Evolutionary conservation across 1,284 basidiomycete genomes (phyloP).

Genomic region (Naganishia sp.): DNA sequence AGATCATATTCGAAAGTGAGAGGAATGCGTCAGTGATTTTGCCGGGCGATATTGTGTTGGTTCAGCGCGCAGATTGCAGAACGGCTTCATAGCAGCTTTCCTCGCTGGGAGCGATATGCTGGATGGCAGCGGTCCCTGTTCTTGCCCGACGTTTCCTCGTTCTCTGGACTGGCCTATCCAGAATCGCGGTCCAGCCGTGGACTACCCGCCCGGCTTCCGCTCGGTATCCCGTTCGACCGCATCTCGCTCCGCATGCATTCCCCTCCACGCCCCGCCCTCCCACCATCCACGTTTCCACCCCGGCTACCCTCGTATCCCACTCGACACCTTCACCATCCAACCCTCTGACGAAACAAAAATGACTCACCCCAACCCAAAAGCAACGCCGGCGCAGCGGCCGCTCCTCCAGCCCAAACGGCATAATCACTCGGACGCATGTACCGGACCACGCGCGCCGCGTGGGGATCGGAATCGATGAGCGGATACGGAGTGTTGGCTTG

Average conservation of each 20-base stretch:
- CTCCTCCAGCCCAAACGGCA: constrained; percentile 75
- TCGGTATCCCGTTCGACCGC: not conserved
- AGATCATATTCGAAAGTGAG: not conserved
- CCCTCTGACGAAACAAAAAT: not conserved
- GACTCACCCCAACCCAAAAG: constrained; percentile 47
- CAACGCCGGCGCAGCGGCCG: constrained; percentile 59
- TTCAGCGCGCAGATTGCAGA: no score
- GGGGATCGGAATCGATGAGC: constrained; percentile 89
- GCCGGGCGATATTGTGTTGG: no score
- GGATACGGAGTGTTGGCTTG: constrained; percentile 72
- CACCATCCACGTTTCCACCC: not conserved
- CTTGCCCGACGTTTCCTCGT: no score
- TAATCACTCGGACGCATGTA: constrained; percentile 91
- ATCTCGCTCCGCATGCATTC: not conserved
- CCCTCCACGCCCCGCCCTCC: not conserved
- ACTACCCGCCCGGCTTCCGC: no score
- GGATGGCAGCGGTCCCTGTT: no score
- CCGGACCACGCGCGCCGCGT: constrained; percentile 80
- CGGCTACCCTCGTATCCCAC: no score
- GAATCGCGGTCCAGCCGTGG: no score
- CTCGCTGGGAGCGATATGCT: no score
- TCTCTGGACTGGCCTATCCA: no score
- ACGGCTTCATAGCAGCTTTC: no score
- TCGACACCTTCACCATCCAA: not conserved
- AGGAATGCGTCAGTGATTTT: not conserved